phyloP scores from a whole-genome alignment of 1,284 basidiomycete species.

The Sporisorium graminicola region DNA sequence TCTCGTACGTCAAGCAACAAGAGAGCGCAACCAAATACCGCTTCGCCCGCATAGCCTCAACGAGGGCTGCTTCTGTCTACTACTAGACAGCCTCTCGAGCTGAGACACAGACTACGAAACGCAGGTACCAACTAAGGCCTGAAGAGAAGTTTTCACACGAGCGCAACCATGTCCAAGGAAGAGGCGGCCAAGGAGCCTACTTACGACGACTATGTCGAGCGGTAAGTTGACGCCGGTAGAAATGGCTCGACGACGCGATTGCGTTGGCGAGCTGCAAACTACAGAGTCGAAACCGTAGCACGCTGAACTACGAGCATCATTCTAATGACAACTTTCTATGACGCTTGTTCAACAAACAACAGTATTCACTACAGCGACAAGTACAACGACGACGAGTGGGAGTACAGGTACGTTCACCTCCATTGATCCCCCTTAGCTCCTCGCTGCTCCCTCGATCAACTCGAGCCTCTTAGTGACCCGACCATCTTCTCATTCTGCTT shows the following conservation, averaged over 20 bases:
- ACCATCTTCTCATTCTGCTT: not conserved
- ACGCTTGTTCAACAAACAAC: not conserved
- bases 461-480: not conserved
- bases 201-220: conserved; percentile 66
- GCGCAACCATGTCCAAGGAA: conserved; percentile 26
- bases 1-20: not conserved
- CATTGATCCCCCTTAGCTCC: not conserved
- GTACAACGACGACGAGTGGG: conserved; percentile 73
- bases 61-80: not conserved
- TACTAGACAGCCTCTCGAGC: not conserved
- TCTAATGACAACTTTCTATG: not conserved
- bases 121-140: not conserved
- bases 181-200: conserved; percentile 51
- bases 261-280: too few species aligned
- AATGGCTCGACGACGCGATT: not conserved
- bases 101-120: not conserved
- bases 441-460: not conserved
- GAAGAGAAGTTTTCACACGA: not conserved
- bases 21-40: not conserved
- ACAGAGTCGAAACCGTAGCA: not conserved
- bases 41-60: not conserved
- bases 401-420: conserved; percentile 74
- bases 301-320: not conserved
- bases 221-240: conserved; percentile 38
- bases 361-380: conserved; percentile 70